Conservation (phyloP, 345 rosid species). For the Anacardium occidentale region DNA sequence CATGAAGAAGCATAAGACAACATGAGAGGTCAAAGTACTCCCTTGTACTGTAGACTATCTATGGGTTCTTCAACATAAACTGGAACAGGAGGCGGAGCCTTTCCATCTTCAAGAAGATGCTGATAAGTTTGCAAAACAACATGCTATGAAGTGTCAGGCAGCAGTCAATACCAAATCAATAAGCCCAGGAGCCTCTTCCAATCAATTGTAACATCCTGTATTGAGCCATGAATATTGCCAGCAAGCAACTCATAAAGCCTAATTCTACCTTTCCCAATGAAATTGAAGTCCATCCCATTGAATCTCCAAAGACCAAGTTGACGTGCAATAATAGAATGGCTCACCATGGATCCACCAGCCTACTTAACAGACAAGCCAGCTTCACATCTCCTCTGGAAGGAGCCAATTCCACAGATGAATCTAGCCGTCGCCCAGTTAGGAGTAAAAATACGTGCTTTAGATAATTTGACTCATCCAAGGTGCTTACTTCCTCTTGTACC, state of each 20-base stretch:
- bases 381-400: constrained; percentile 90
- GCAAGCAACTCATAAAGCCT: constrained; percentile 89
- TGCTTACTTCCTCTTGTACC: constrained; percentile 84
- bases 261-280: constrained; percentile 76
- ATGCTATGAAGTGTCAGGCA: constrained; percentile 68
- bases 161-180: constrained; percentile 88
- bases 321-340: constrained; percentile 60
- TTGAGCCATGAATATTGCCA: constrained; percentile 71
- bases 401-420: constrained; percentile 85
- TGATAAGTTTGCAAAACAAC: constrained; percentile 67
- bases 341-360: constrained; percentile 84
- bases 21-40: constrained; percentile 75
- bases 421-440: constrained; percentile 85
- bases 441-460: constrained; percentile 77
- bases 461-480: constrained; percentile 68
- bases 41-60: constrained; percentile 37
- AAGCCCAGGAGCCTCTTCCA: constrained; percentile 97
- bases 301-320: constrained; percentile 87
- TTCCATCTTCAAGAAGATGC: constrained; percentile 56
- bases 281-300: constrained; percentile 86
- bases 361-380: constrained; percentile 90
- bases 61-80: constrained; percentile 76
- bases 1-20: constrained; percentile 95
- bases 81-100: constrained; percentile 84
- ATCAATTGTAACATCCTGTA: constrained; percentile 61